Evolutionary conservation across 2,329 filamentous ascomycete genomes (phyloP).

Genomic region (Aspergillus oerlinghausenensis): DNA sequence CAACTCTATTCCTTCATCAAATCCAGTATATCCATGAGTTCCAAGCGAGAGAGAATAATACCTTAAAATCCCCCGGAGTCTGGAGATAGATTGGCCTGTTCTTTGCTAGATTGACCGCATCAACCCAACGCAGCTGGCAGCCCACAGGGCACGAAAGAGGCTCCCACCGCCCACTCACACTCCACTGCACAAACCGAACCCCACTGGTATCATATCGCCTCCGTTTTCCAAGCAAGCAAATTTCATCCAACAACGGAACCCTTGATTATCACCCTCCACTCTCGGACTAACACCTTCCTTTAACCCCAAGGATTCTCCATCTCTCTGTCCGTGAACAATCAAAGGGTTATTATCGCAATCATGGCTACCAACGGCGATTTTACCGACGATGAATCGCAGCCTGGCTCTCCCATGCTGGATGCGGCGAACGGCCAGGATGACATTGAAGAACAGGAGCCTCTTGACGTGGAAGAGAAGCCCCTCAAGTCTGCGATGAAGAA

Average conservation of each 20-base stretch:
- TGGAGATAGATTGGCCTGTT: background rate
- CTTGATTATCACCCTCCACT: slow-evolving; percentile 13
- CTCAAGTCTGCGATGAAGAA: slow-evolving; percentile 87
- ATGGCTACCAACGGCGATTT: slow-evolving; percentile 55
- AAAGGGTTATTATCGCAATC: slow-evolving; percentile 29
- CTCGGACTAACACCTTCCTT: slow-evolving; percentile 3
- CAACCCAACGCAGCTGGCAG: slow-evolving; percentile 2
- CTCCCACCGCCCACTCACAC: slow-evolving; percentile 30
- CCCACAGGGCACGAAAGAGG: slow-evolving; percentile 8
- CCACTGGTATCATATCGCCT: slow-evolving; percentile 35
- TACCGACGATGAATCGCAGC: slow-evolving; percentile 52
- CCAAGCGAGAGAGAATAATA: background rate
- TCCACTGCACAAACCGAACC: slow-evolving; percentile 37
- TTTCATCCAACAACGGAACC: slow-evolving; percentile 29
- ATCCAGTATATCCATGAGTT: background rate
- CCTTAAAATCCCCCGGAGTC: background rate
- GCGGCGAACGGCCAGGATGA: slow-evolving; percentile 58
- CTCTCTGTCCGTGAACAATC: slow-evolving; percentile 4
- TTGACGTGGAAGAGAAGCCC: slow-evolving; percentile 60
- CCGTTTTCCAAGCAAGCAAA: slow-evolving; percentile 25
- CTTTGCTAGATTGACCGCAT: background rate
- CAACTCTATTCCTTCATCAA: background rate
- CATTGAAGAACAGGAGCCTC: slow-evolving; percentile 70
- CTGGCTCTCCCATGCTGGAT: slow-evolving; percentile 50
- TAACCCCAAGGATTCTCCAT: slow-evolving; percentile 1